Base-by-base conservation (phyloP, 768 basidiomycete genomes). In the Russula griseocarnosa region DNA sequence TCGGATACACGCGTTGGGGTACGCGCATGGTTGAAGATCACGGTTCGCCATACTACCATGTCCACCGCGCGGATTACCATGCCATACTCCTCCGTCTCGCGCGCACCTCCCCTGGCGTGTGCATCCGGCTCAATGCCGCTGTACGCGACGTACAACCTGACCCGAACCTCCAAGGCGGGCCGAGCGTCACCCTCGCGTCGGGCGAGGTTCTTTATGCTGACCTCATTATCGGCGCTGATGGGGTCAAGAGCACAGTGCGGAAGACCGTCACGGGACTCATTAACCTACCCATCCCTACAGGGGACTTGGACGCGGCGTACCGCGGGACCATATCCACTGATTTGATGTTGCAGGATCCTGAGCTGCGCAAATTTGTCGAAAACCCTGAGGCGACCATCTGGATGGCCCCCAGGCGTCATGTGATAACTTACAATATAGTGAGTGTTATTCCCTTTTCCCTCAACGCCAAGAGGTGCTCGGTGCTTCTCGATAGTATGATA, bases 221-320 rank as follows among this genome's bases (percentile, higher is more conserved):
- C 50, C 56, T 78, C 5, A 70, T 79, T 53, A 67, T 79, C 26
- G 78, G 74, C 13, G 77, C 77, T 10, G 77, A 77, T 56, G 76
- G 76, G 36, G 73, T 82, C 55, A 85, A 81, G 72, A 85, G 83
- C 67, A 64, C 73, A n/a, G 68, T 83, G 1, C 80, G 80, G 67
- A 74, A 80, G 36, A 77, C 82, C 40, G 78, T 85, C n/a, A 79
- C 83, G 0, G 78, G 78, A 0, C 73, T 73, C 0, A 76, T 79
- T 49, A 76, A 77, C 36, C 76, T 80, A 0, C 78, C 78, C 0
- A 66, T 68, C 11, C 77, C 83, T 3, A 86, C 87, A 0, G 87
- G 85, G 0, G 85, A n/a, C n/a, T n/a, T n/a, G n/a, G n/a, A 88
- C 67, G 81, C 83, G 0, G 86, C 84, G 0, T 87, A 85, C 68